Evolutionary conservation across 805 yeast genomes (phyloP).

Genomic region (Wickerhamomyces mucosus): DNA sequence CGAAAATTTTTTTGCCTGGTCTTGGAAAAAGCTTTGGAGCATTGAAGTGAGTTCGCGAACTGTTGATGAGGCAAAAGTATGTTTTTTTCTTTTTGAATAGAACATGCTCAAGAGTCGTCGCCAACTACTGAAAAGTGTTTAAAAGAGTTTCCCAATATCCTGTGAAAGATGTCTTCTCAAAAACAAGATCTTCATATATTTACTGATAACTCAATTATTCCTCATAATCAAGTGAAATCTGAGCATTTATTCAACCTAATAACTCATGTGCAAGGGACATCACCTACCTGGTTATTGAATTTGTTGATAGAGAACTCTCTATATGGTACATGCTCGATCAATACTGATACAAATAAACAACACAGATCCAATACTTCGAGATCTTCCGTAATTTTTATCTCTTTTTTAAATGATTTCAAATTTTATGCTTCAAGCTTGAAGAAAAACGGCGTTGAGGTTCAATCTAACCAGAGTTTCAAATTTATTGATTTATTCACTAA

Average conservation of each 20-base stretch:
- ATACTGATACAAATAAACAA: constrained; percentile 10
- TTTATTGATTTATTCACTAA: constrained; percentile 39
- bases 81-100: no score
- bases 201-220: constrained; percentile 37
- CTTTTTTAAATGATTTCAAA: constrained; percentile 23
- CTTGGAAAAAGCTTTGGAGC: no score
- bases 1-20: no score
- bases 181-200: constrained; percentile 51
- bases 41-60: no score
- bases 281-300: constrained; percentile 54
- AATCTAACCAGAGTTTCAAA: constrained; percentile 20
- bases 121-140: no score
- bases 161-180: constrained; percentile 27
- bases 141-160: no score
- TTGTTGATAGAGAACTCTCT: constrained; percentile 42
- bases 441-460: constrained; percentile 32
- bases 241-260: constrained; percentile 22
- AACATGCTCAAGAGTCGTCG: no score
- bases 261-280: constrained; percentile 40
- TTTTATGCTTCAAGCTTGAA: constrained; percentile 26
- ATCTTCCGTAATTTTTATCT: constrained; percentile 24
- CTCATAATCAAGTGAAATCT: constrained; percentile 14
- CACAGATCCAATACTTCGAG: constrained; percentile 2
- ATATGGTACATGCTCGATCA: constrained; percentile 17
- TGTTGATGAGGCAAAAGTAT: no score